Evolutionary conservation across 495 filamentous ascomycete genomes (phyloP).

Genomic region (Evansstolkia leycettana): DNA sequence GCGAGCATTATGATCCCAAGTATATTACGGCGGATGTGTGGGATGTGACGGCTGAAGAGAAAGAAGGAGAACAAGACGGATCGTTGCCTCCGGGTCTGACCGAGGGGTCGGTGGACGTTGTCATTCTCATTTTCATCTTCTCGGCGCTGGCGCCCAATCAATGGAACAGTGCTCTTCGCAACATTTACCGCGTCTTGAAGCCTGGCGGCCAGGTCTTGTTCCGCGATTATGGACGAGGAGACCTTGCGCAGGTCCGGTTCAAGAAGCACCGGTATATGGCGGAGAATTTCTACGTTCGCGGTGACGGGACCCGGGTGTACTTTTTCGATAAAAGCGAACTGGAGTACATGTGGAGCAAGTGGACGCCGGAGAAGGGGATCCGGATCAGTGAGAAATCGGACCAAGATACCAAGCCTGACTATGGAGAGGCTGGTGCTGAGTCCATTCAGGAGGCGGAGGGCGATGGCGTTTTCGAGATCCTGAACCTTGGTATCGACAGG

Average conservation of each 20-base stretch:
- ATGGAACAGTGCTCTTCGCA: conserved; percentile 72
- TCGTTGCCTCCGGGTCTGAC: conserved; percentile 60
- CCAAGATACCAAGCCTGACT: conserved; percentile 2
- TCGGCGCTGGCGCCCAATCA: conserved; percentile 77
- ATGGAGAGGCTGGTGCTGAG: conserved; percentile 6
- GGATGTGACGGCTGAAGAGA: conserved; percentile 58
- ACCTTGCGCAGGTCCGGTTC: conserved; percentile 92
- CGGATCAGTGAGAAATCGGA: conserved; percentile 10
- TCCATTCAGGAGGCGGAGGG: conserved; percentile 1
- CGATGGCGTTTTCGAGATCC: conserved; percentile 46
- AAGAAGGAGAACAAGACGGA: conserved; percentile 16
- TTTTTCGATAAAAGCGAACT: conserved; percentile 89
- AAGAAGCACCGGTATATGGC: conserved; percentile 84
- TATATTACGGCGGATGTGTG: conserved; percentile 80
- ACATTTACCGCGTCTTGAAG: conserved; percentile 71
- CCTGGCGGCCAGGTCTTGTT: conserved; percentile 84
- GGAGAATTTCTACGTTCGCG: conserved; percentile 94
- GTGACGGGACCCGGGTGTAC: conserved; percentile 92
- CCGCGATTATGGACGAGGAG: conserved; percentile 89
- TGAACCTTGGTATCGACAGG: conserved; percentile 69
- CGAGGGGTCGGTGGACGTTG: conserved; percentile 70
- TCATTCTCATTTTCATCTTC: conserved; percentile 93
- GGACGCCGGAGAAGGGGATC: conserved; percentile 25
- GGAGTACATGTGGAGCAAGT: conserved; percentile 61
- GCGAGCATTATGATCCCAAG: conserved; percentile 50